Conservation (phyloP, 2,329 filamentous ascomycete genomes). For the Fusarium transvaalense region DNA sequence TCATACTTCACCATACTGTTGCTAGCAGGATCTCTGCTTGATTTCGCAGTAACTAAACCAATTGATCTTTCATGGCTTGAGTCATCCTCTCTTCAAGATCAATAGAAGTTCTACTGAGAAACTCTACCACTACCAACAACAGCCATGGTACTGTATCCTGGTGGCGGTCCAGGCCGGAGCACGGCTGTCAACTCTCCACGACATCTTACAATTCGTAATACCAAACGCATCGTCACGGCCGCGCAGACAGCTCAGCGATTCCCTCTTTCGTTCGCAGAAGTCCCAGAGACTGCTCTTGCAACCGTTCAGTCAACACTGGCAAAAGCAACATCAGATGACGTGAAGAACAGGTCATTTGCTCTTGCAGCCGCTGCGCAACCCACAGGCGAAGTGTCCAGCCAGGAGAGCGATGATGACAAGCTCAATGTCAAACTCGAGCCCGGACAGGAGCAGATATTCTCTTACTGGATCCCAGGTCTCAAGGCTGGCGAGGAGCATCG, state of each 20-base stretch:
- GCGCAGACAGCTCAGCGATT: background rate
- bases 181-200: background rate
- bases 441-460: background rate
- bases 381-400: background rate
- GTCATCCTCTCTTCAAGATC: background rate
- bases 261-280: background rate
- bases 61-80: no score
- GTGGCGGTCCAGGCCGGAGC: background rate
- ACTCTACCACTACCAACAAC: background rate
- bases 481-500: background rate
- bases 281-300: background rate
- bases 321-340: background rate
- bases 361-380: background rate
- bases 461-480: background rate
- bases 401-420: background rate
- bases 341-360: background rate
- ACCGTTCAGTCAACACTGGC: background rate
- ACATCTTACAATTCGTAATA: background rate
- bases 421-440: background rate
- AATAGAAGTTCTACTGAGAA: no score
- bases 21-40: no score
- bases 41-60: no score
- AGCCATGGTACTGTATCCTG: background rate
- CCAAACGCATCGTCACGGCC: background rate
- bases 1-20: no score